Percentiles rank a stretch among this genome's conserved stretches.
Evolutionary conservation across 2,329 filamentous ascomycete genomes (phyloP).

Genomic region (Aspergillus versicolor): DNA sequence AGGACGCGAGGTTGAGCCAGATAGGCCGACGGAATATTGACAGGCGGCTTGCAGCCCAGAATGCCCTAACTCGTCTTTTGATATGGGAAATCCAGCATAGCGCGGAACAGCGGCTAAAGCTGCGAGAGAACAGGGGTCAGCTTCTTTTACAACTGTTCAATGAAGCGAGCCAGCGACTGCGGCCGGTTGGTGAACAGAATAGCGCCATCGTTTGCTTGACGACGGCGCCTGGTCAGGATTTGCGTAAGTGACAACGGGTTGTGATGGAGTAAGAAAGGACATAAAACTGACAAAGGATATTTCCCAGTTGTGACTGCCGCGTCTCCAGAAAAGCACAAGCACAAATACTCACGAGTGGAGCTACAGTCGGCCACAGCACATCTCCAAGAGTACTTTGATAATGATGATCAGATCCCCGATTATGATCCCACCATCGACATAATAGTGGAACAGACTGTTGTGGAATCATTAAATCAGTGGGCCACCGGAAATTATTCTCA

Average conservation of each 20-base stretch:
- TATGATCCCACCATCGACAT: slow-evolving; percentile 29
- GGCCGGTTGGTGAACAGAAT: slow-evolving; percentile 24
- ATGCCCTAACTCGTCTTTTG: slow-evolving; percentile 35
- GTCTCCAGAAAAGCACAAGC: slow-evolving; percentile 28
- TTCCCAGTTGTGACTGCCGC: neutral
- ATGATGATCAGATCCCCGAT: slow-evolving; percentile 33
- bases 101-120: slow-evolving; percentile 26
- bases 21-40: slow-evolving; percentile 31
- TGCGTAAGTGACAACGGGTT: slow-evolving; percentile 24
- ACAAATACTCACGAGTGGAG: slow-evolving; percentile 33
- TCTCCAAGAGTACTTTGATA: slow-evolving; percentile 37
- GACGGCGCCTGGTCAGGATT: slow-evolving; percentile 29
- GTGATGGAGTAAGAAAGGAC: no score
- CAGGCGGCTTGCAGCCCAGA: slow-evolving; percentile 35
- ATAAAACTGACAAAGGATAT: no score
- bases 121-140: slow-evolving; percentile 25
- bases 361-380: slow-evolving; percentile 36
- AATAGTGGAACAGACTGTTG: slow-evolving; percentile 25
- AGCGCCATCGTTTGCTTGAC: slow-evolving; percentile 33
- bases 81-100: slow-evolving; percentile 40
- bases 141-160: slow-evolving; percentile 29
- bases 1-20: slow-evolving; percentile 33
- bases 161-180: slow-evolving; percentile 25
- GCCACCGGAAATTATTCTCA: slow-evolving; percentile 32
- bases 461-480: slow-evolving; percentile 36